phyloP scores from a whole-genome alignment of 2,329 filamentous ascomycete genomes.

The Incumbomyces delicatus region DNA sequence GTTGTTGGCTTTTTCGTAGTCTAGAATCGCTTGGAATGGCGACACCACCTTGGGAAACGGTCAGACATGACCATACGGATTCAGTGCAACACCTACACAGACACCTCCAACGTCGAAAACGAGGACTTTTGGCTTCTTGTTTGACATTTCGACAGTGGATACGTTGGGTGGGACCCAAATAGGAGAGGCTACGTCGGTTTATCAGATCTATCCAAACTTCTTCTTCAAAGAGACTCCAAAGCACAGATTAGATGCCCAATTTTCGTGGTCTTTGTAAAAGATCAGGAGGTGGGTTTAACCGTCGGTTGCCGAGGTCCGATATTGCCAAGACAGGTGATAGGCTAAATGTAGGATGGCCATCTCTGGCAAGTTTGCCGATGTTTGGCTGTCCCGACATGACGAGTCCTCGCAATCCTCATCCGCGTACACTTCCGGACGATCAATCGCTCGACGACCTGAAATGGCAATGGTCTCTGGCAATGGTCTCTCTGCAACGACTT shows the following conservation, averaged over 20 bases:
- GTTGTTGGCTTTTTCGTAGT: conserved; percentile 67
- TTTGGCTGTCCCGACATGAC: too few relatives aligned
- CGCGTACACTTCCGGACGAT: too few relatives aligned
- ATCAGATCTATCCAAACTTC: background rate
- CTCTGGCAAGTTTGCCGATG: too few relatives aligned
- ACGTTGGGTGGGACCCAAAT: background rate
- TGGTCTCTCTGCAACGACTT: too few relatives aligned
- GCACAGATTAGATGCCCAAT: background rate
- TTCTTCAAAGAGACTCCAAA: background rate
- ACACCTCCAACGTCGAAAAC: conserved; percentile 96
- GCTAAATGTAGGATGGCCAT: too few relatives aligned
- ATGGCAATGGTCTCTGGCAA: too few relatives aligned
- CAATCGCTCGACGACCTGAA: too few relatives aligned
- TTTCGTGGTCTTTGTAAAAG: background rate
- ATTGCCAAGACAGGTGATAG: too few relatives aligned
- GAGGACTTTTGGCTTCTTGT: conserved; percentile 54
- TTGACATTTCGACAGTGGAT: conserved; percentile 22
- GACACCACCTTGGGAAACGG: conserved; percentile 59
- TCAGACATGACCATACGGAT: background rate
- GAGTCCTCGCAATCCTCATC: too few relatives aligned
- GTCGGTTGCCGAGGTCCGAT: background rate
- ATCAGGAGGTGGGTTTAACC: background rate
- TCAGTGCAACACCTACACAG: conserved; percentile 57
- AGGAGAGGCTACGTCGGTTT: background rate
- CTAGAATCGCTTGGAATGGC: conserved; percentile 84